Evolutionary conservation across 352 stramenopile species (phyloP).

Genomic region (Globisporangium rhizosaccharum): DNA sequence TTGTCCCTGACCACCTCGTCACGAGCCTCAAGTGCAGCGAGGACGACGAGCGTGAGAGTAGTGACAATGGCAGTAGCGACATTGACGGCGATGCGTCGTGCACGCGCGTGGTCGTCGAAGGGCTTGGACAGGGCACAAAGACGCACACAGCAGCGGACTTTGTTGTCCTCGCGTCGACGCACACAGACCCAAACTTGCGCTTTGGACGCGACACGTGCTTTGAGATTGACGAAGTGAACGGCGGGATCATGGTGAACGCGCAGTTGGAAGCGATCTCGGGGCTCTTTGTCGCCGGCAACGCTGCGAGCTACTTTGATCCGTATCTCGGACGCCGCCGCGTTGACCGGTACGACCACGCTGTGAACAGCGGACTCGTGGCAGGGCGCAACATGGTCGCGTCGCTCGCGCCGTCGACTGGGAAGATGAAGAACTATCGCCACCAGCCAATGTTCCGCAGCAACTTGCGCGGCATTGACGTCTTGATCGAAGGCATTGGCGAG

Average conservation of each 20-base stretch:
- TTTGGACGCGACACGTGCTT: slow-evolving; percentile 62
- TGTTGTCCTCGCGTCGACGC: slow-evolving; percentile 88
- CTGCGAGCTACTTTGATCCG: slow-evolving; percentile 88
- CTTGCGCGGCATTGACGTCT: slow-evolving; percentile 61
- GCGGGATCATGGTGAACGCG: slow-evolving; percentile 88
- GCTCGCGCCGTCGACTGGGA: slow-evolving; percentile 24
- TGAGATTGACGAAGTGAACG: slow-evolving; percentile 83
- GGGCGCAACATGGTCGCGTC: slow-evolving; percentile 85
- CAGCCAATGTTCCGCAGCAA: slow-evolving; percentile 87
- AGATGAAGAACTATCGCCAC: slow-evolving; percentile 85
- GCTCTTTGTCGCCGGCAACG: slow-evolving; percentile 87
- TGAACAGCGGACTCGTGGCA: slow-evolving; percentile 88
- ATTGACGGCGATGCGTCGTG: slow-evolving; percentile 34
- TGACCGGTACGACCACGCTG: slow-evolving; percentile 89
- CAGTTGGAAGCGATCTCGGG: slow-evolving; percentile 86
- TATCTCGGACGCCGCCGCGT: slow-evolving; percentile 84
- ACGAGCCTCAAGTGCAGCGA: slow-evolving; percentile 65
- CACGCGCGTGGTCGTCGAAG: slow-evolving; percentile 43
- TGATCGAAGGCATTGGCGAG: slow-evolving; percentile 83
- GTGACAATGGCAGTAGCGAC: not conserved
- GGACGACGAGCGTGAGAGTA: not conserved
- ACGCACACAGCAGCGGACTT: slow-evolving; percentile 84
- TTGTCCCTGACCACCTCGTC: slow-evolving; percentile 66
- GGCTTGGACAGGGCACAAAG: slow-evolving; percentile 63
- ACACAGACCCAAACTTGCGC: slow-evolving; percentile 81